Conservation (phyloP, 2,329 filamentous ascomycete genomes). For the Aureobasidium leucospermi region DNA sequence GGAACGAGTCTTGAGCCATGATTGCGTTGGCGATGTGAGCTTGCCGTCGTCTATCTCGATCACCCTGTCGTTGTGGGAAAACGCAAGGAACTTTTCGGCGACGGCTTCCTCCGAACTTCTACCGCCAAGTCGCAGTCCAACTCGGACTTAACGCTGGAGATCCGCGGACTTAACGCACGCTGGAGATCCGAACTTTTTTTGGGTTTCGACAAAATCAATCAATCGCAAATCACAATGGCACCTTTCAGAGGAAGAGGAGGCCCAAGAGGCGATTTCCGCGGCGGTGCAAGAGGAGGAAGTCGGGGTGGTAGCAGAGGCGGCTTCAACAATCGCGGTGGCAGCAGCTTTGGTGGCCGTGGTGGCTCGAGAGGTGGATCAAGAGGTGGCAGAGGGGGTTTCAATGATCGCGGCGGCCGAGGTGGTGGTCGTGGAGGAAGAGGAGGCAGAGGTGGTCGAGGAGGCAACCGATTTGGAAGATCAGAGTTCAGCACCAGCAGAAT, state of each 20-base stretch:
- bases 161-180: background rate
- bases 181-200: background rate
- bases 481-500: conserved; percentile 17
- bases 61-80: background rate
- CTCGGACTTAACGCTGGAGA: conserved; percentile 1
- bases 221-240: conserved; percentile 8
- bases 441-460: conserved; percentile 18
- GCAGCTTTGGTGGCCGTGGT: conserved; percentile 25
- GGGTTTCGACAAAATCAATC: background rate
- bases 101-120: conserved; percentile 7
- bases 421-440: conserved; percentile 19
- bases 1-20: conserved; percentile 85
- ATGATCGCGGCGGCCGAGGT: conserved; percentile 25
- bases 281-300: background rate
- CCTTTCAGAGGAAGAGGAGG: conserved; percentile 14
- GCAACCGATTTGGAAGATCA: conserved; percentile 18
- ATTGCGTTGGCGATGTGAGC: conserved; percentile 29
- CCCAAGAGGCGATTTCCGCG: background rate
- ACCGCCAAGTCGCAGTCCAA: background rate
- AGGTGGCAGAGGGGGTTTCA: conserved; percentile 17
- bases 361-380: conserved; percentile 19
- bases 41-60: conserved; percentile 11
- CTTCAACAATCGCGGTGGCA: conserved; percentile 19
- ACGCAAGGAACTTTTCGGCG: conserved; percentile 4
- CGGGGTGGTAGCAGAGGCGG: background rate